Evolutionary conservation across 2,329 filamentous ascomycete genomes (phyloP), one percentile per base, ranked within the genome.

Genomic region (Ascochyta pisi): DNA sequence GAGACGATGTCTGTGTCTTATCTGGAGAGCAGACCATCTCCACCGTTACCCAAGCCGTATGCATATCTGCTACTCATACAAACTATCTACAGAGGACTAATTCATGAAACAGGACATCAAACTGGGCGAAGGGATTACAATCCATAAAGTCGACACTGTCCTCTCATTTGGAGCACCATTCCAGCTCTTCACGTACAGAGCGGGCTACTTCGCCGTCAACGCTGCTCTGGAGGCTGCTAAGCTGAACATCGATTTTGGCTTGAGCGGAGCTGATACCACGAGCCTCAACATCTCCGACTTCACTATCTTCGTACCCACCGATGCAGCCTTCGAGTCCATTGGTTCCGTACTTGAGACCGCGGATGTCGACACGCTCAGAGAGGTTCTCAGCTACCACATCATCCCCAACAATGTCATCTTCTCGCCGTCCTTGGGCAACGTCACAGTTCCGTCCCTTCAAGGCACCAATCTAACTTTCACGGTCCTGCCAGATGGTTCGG

Each of bases 241-340:
- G 10, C 62, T 70, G 13, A 58, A 53, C 47, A 55, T 70, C 40
- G 64, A 57, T 22, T 61, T 70, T 42, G 68, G 66, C 6, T 22
- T 58, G 37, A 62, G 56, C 0, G 57, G 58, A 6, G 55, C 64
- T 2, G 58, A 62, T 15, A 13, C 42, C n/a, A 37, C 33, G 8
- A 60, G 61, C 13, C 66, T 68, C 29, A 70, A 70, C 41, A 61
- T 68, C 13, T 68, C 83, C 16, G 92, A 93, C 74, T 85, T 88
- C 67, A 96, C 92, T 0, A 77, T 94, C 49, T 95, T 96, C 64
- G 89, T 90, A 1, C 92, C 92, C 0, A 86, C 84, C 1, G 85
- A 96, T 73, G 78, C 81, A 42, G 92, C 91, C 0, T 93, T 96
- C 67, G 83, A 87, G 39, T 82, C 82, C 70, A 80, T 86, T 27